Evolutionary conservation across 441 rosid genomes (phyloP), one percentile per base, ranked within the genome.

Genomic region (Croton setiger): DNA sequence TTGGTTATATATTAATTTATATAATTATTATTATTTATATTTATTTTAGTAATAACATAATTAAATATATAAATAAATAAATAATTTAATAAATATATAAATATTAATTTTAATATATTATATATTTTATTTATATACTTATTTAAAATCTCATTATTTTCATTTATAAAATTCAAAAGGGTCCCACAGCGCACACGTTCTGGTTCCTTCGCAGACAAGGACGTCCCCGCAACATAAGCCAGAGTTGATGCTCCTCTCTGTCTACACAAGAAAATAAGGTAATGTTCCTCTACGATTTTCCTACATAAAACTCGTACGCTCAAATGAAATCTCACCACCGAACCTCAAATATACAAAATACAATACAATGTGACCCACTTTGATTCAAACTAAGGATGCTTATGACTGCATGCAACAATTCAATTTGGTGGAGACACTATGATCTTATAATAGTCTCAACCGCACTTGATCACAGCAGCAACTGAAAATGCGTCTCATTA

Each of bases 151-250:
- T n/a, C n/a, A n/a, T n/a, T n/a, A n/a, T n/a, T n/a, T n/a, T n/a
- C n/a, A n/a, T 0, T 45, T 45, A 39, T 39, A 7, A 9, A 39
- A 7, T 52, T 52, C 14, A 13, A 53, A 36, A 11, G 58, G 15
- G 4, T 49, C 44, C 44, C 39, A 35, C 14, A 7, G n/a, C 36
- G 66, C 66, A 69, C 60, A 44, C 72, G 66, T 55, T 62, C 51
- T 41, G 47, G 52, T 18, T 3, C 33, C 60, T 13, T 5, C 45
- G 63, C 45, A n/a, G 55, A 66, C 35, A 23, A 36, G 51, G 69
- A 72, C 60, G 70, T 64, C 65, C 51, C 70, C 75, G 65, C 70
- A 45, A 63, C 63, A 47, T 54, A 23, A 27, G 69, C 58, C 75
- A 8, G 1, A 57, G 5, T 47, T 37, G 13, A 23, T 11, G 69